Evolutionary conservation across 306 rosid genomes (phyloP).

Genomic region (Quercus wislizeni): DNA sequence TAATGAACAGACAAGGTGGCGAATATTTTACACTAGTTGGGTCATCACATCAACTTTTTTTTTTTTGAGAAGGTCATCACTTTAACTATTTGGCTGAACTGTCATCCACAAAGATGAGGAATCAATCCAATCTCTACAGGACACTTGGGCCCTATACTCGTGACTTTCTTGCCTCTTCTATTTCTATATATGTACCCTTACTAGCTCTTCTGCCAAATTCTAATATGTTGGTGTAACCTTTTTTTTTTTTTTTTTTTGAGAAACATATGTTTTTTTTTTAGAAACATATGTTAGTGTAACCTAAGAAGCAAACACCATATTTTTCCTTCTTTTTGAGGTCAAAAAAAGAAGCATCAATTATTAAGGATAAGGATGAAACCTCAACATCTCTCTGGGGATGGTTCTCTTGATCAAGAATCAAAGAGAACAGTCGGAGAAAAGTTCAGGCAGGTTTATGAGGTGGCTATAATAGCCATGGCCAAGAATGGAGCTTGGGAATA

Average conservation of each 20-base stretch:
- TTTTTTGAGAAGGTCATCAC: no score
- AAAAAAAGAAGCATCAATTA: background rate
- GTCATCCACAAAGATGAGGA: constrained; percentile 14
- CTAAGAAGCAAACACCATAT: background rate
- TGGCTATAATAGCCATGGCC: constrained; percentile 15
- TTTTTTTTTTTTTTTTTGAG: no score
- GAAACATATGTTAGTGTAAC: constrained; percentile 2
- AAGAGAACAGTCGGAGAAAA: constrained; percentile 29
- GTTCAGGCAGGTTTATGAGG: constrained; percentile 25
- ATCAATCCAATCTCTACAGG: background rate
- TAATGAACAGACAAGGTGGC: background rate
- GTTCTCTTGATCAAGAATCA: constrained; percentile 16
- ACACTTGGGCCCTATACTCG: background rate
- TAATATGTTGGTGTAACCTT: constrained; percentile 14
- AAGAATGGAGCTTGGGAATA: background rate
- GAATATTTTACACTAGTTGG: background rate
- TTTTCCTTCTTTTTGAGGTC: no score
- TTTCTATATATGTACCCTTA: constrained; percentile 17
- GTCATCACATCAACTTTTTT: background rate
- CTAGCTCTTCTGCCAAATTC: background rate
- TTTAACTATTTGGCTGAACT: constrained; percentile 6
- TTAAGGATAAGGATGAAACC: constrained; percentile 15
- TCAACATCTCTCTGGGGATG: constrained; percentile 21
- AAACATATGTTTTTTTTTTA: background rate
- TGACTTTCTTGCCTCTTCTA: background rate